phyloP scores from a whole-genome alignment of 176 grass and related monocot species.

The Luzula sylvatica region DNA sequence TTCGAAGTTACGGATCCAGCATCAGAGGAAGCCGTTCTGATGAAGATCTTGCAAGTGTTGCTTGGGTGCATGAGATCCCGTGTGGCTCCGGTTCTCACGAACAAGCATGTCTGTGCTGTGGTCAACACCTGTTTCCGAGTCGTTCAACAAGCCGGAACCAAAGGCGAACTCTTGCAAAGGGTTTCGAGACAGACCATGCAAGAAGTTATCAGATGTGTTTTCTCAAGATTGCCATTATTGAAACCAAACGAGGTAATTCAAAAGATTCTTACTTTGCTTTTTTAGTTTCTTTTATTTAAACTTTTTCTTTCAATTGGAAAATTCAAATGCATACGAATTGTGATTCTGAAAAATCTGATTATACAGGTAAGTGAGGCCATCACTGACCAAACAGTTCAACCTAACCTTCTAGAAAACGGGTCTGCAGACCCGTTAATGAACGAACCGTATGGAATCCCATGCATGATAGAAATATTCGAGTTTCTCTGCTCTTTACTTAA shows the following conservation, averaged over 20 bases:
- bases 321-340: slow-evolving; percentile 4
- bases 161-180: slow-evolving; percentile 90
- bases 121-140: slow-evolving; percentile 92
- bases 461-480: slow-evolving; percentile 94
- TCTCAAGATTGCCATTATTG: slow-evolving; percentile 45
- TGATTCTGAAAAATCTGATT: slow-evolving; percentile 13
- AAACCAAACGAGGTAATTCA: slow-evolving; percentile 3
- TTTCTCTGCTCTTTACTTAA: slow-evolving; percentile 96
- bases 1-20: slow-evolving; percentile 95
- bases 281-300: no score
- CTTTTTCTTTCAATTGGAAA: no score
- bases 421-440: slow-evolving; percentile 46
- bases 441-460: slow-evolving; percentile 64
- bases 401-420: slow-evolving; percentile 40
- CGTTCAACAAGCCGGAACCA: slow-evolving; percentile 96
- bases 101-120: slow-evolving; percentile 80
- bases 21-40: slow-evolving; percentile 87
- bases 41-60: slow-evolving; percentile 78
- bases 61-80: slow-evolving; percentile 62
- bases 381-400: slow-evolving; percentile 42
- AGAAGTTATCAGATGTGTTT: slow-evolving; percentile 77
- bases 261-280: slow-evolving; percentile 8
- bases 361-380: slow-evolving; percentile 31
- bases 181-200: slow-evolving; percentile 96
- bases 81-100: slow-evolving; percentile 43